These are phyloP conservation scores for Podospora pseudopauciseta DNA, from an alignment of 495 filamentous ascomycete species.

Conservation along the genomic window DNA sequence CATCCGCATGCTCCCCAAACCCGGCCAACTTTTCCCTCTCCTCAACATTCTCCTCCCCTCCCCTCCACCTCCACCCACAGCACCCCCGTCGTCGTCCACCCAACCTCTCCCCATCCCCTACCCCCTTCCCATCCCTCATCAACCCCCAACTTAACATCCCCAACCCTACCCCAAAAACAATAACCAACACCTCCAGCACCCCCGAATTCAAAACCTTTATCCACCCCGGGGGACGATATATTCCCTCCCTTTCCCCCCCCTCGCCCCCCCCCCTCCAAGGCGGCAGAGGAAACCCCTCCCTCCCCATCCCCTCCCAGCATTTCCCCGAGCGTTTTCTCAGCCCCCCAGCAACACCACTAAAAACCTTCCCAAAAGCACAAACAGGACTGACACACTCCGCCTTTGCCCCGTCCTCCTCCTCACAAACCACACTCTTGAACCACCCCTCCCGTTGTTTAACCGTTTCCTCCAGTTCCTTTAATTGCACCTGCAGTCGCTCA, in stretches of 20 bases:
- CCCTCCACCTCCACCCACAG: not conserved
- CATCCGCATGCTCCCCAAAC: not conserved
- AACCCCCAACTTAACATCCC: not conserved
- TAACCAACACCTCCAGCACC: not conserved
- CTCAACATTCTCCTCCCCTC: not conserved
- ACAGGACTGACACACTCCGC: not conserved
- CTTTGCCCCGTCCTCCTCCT: not conserved
- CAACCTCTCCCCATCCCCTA: not conserved
- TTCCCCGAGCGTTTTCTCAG: not conserved
- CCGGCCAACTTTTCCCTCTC: slow-evolving; percentile 8
- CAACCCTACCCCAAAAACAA: not conserved
- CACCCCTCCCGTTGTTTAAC: not conserved
- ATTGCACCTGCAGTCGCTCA: not conserved
- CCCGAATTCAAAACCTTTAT: not conserved
- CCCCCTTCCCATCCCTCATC: not conserved
- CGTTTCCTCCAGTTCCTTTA: not conserved
- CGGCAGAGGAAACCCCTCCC: not conserved
- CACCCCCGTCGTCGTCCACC: not conserved
- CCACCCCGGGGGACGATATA: not conserved
- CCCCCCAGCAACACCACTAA: not conserved
- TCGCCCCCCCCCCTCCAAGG: not conserved
- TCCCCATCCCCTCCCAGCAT: not conserved
- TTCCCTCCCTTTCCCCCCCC: not conserved
- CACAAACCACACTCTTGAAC: not conserved
- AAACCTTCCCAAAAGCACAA: slow-evolving; percentile 1